These are phyloP conservation scores for Neurospora sp. DNA, from an alignment of 495 filamentous ascomycete species.

Conservation along the genomic window DNA sequence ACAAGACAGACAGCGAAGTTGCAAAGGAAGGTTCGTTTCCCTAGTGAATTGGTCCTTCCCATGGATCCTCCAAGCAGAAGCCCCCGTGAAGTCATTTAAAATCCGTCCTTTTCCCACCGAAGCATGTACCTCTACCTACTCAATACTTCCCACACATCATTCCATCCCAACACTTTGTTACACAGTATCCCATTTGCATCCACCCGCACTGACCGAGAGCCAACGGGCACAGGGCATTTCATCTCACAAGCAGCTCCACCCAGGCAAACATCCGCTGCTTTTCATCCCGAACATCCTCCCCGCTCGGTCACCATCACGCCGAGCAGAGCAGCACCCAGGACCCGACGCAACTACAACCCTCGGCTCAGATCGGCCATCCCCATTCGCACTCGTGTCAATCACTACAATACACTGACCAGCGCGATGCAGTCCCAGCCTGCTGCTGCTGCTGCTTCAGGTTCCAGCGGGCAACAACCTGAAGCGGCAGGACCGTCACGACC, in stretches of 20 bases:
- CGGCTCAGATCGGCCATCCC: not conserved
- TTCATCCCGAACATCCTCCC: not conserved
- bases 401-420: not conserved
- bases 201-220: not conserved
- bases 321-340: not conserved
- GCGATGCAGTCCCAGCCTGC: slow-evolving; percentile 19
- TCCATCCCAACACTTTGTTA: not conserved
- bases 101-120: not conserved
- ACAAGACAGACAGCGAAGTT: not conserved
- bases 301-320: not conserved
- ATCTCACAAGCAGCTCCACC: not conserved
- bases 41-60: not conserved
- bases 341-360: not conserved
- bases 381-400: not conserved
- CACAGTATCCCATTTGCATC: not conserved
- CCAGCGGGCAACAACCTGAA: slow-evolving; percentile 8
- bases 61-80: not conserved
- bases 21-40: not conserved
- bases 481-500: not conserved
- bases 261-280: not conserved
- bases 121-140: not conserved
- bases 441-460: not conserved
- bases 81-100: not conserved
- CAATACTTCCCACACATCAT: no score
- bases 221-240: not conserved